phyloP scores from a whole-genome alignment of 345 rosid species.

The Lepidium africanum region DNA sequence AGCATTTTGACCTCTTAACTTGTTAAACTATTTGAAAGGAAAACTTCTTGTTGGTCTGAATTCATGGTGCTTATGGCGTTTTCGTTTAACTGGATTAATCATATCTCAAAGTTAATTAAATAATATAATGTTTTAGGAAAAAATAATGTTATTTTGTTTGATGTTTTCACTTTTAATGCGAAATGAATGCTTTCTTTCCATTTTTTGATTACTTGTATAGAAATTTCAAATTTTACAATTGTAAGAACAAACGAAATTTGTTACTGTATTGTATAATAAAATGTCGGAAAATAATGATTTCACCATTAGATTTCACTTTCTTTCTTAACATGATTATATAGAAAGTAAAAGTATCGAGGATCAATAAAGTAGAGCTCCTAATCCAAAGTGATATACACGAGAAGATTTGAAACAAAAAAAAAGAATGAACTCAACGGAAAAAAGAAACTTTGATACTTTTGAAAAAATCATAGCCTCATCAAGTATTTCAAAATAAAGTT shows the following conservation, averaged over 20 bases:
- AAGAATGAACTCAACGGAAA: background rate
- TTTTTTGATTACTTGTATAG: too few species aligned
- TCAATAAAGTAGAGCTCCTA: background rate
- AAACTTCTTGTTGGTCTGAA: too few species aligned
- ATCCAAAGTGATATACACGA: slow-evolving; percentile 5
- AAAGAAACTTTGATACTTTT: slow-evolving; percentile 3
- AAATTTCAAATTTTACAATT: background rate
- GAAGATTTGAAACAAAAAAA: slow-evolving; percentile 4
- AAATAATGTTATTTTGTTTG: too few species aligned
- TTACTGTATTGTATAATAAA: too few species aligned
- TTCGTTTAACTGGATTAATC: too few species aligned
- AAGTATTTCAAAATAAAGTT: slow-evolving; percentile 29
- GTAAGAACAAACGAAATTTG: background rate
- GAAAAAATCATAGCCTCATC: slow-evolving; percentile 12
- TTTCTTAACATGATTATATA: background rate
- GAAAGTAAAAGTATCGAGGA: slow-evolving; percentile 8
- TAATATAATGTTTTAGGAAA: too few species aligned
- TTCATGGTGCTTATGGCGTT: too few species aligned
- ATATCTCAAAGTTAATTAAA: too few species aligned
- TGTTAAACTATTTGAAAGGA: too few species aligned
- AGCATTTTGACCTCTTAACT: too few species aligned
- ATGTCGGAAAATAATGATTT: background rate
- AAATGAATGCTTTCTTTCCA: too few species aligned
- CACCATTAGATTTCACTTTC: background rate
- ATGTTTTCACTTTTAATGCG: too few species aligned